phyloP scores from a whole-genome alignment of 78 protist species.

The Protostelium mycophagum region DNA sequence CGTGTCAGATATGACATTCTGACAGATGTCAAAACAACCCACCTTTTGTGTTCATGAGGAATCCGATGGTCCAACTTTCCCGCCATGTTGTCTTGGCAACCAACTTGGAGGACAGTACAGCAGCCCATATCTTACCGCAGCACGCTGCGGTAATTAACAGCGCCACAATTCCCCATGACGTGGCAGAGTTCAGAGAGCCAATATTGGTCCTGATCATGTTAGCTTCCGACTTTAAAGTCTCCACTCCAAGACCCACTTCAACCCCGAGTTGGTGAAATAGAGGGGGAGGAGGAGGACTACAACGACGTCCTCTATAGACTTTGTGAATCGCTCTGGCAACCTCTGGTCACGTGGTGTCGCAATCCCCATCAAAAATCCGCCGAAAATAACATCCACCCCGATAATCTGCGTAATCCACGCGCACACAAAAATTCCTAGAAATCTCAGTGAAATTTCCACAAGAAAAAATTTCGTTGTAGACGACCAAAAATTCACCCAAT shows the following conservation, averaged over 20 bases:
- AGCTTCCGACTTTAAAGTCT: neutral
- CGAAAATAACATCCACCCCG: slow-evolving; percentile 70
- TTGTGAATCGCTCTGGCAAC: slow-evolving; percentile 16
- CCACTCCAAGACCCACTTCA: neutral
- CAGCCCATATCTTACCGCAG: neutral
- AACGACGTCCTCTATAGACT: slow-evolving; percentile 39
- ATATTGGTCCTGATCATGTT: neutral
- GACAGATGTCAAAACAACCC: neutral
- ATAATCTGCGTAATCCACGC: slow-evolving; percentile 55
- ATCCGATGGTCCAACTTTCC: slow-evolving; percentile 56
- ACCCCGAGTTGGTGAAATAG: slow-evolving; percentile 58
- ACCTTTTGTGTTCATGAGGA: slow-evolving; percentile 75
- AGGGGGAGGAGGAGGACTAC: slow-evolving; percentile 51
- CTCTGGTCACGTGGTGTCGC: slow-evolving; percentile 20
- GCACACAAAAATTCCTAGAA: slow-evolving; percentile 2
- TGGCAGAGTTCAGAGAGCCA: neutral
- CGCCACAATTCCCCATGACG: neutral
- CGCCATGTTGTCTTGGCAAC: slow-evolving; percentile 23
- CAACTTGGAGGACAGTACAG: neutral
- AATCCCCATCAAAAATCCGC: slow-evolving; percentile 61
- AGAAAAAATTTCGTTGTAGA: neutral
- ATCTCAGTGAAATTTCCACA: too few species aligned
- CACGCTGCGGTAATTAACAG: neutral
- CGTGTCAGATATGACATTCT: neutral
- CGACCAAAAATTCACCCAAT: neutral